phyloP scores from a whole-genome alignment of 768 basidiomycete genomes.

The Saitozyma sp. region DNA sequence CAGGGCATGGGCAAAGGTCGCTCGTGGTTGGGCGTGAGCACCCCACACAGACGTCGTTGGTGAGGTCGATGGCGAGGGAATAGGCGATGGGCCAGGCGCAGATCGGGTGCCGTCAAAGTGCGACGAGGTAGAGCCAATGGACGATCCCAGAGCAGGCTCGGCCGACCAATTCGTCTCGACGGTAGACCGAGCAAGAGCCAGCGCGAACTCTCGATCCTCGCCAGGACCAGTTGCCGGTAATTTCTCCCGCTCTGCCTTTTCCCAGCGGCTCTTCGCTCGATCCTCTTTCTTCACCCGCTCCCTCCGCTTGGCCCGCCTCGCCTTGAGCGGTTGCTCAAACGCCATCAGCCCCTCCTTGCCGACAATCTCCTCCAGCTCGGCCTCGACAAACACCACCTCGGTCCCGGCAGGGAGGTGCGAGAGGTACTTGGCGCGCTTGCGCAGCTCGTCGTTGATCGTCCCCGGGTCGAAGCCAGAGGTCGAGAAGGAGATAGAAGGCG shows the following conservation, averaged over 20 bases:
- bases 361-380: conserved; percentile 76
- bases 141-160: background rate
- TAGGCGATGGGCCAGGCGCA: background rate
- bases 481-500: conserved; percentile 74
- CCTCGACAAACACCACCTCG: conserved; percentile 91
- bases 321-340: conserved; percentile 79
- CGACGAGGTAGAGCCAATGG: conserved; percentile 1
- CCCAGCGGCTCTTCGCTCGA: conserved; percentile 72
- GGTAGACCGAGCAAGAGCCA: conserved; percentile 43
- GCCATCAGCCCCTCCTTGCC: conserved; percentile 71
- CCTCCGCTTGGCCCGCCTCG: conserved; percentile 69
- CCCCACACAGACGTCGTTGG: conserved; percentile 6
- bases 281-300: conserved; percentile 87
- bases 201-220: conserved; percentile 44
- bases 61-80: background rate
- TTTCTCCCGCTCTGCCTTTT: conserved; percentile 68
- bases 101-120: background rate
- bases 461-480: conserved; percentile 65
- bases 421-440: conserved; percentile 94
- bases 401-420: conserved; percentile 86
- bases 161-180: conserved; percentile 16
- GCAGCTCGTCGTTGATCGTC: conserved; percentile 79
- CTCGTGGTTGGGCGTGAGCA: conserved; percentile 11
- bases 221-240: conserved; percentile 28
- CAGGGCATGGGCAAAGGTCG: conserved; percentile 27